These are phyloP conservation scores for Remersonia thermophila DNA, from an alignment of 2,329 filamentous ascomycete genomes.

Conservation along the genomic window DNA sequence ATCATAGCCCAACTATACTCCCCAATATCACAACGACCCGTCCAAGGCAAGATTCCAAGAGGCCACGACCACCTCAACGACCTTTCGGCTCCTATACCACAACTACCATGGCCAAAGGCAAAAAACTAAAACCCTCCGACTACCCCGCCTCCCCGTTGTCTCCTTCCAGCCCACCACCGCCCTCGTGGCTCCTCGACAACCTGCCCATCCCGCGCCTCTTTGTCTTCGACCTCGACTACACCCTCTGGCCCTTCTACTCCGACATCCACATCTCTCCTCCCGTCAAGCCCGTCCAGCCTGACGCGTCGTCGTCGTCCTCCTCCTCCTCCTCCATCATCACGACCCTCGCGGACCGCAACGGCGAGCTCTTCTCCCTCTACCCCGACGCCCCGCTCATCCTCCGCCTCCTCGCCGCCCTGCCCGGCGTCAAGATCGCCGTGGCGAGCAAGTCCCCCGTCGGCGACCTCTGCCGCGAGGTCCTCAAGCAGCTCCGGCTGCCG, in stretches of 20 bases:
- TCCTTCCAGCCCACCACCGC: conserved; percentile 14
- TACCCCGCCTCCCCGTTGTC: conserved; percentile 18
- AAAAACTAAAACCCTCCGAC: conserved; percentile 13
- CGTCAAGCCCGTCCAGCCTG: conserved; percentile 36
- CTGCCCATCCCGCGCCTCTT: conserved; percentile 69
- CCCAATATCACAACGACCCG: no score
- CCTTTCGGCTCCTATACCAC: no score
- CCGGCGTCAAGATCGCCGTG: conserved; percentile 46
- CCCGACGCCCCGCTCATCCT: conserved; percentile 55
- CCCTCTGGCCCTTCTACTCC: conserved; percentile 97
- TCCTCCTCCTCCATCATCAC: no score
- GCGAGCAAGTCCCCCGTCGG: conserved; percentile 75
- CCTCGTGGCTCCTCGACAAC: conserved; percentile 35
- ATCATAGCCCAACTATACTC: no score
- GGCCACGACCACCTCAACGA: no score
- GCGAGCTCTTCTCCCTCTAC: conserved; percentile 62
- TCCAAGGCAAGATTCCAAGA: no score
- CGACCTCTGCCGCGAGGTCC: conserved; percentile 66
- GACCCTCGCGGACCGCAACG: conserved; percentile 38
- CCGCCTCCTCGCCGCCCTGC: conserved; percentile 34
- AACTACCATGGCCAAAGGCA: conserved; percentile 3
- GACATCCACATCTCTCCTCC: conserved; percentile 81
- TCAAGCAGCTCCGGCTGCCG: conserved; percentile 57
- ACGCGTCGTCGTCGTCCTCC: conserved; percentile 21
- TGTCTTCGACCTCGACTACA: conserved; percentile 95